These are phyloP conservation scores for Talaromyces stipitatus DNA, from an alignment of 495 filamentous ascomycete species.

Conservation along the genomic window DNA sequence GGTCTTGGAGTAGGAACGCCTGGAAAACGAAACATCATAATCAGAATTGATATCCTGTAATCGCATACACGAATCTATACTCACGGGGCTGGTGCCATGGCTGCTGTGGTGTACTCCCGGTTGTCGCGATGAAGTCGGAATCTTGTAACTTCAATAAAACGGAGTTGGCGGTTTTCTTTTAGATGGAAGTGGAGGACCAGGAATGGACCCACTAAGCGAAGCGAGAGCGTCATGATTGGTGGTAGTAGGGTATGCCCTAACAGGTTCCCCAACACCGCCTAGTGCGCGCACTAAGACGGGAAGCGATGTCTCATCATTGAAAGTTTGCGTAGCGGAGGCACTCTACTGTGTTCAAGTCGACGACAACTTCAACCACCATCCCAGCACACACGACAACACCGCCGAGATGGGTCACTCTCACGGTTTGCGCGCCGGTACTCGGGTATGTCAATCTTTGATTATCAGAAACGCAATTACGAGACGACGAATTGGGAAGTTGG, in stretches of 20 bases:
- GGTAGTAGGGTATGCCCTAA: slow-evolving; percentile 2
- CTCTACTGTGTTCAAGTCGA: slow-evolving; percentile 26
- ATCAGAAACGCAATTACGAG: not conserved
- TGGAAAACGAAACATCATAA: slow-evolving; percentile 15
- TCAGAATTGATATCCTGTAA: slow-evolving; percentile 22
- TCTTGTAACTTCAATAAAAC: slow-evolving; percentile 15
- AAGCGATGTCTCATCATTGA: slow-evolving; percentile 10
- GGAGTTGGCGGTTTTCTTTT: slow-evolving; percentile 4
- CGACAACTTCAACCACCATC: slow-evolving; percentile 32
- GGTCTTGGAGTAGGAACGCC: slow-evolving; percentile 89
- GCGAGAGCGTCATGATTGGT: not conserved
- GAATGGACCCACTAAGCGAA: slow-evolving; percentile 13
- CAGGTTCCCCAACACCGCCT: not conserved
- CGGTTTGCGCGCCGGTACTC: slow-evolving; percentile 91
- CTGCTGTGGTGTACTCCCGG: slow-evolving; percentile 28
- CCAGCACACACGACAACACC: slow-evolving; percentile 34
- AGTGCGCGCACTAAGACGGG: slow-evolving; percentile 22
- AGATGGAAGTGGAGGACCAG: slow-evolving; percentile 15
- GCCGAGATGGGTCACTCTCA: slow-evolving; percentile 89
- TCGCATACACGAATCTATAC: slow-evolving; percentile 13
- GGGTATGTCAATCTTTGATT: slow-evolving; percentile 44
- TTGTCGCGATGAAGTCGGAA: slow-evolving; percentile 23
- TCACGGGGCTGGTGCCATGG: slow-evolving; percentile 48
- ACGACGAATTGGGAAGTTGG: not conserved
- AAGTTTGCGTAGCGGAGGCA: slow-evolving; percentile 19